These are phyloP conservation scores for Dictyostelium capitatum DNA, from an alignment of 78 protist genomes.

Conservation along the genomic window DNA sequence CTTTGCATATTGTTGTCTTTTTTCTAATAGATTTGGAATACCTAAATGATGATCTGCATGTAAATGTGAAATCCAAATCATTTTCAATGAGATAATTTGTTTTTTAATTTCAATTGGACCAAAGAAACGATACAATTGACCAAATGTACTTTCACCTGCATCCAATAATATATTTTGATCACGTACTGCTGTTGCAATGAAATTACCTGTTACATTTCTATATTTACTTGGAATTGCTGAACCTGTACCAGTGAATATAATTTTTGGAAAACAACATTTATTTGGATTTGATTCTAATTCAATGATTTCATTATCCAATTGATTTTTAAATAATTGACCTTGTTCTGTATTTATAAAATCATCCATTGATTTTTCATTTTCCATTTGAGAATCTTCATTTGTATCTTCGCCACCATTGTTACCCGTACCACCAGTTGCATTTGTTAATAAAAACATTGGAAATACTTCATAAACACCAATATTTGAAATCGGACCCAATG, in stretches of 20 bases:
- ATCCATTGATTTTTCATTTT: not conserved
- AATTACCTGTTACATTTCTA: slow-evolving; percentile 90
- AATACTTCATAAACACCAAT: slow-evolving; percentile 22
- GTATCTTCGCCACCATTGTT: not conserved
- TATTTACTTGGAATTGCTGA: slow-evolving; percentile 93
- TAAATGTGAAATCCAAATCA: slow-evolving; percentile 95
- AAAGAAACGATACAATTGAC: slow-evolving; percentile 88
- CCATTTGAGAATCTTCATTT: not conserved
- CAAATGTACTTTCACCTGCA: slow-evolving; percentile 96
- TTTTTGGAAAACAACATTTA: slow-evolving; percentile 21
- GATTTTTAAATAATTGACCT: not conserved
- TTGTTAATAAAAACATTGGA: not conserved
- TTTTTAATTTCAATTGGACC: slow-evolving; percentile 72
- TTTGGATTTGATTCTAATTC: not conserved
- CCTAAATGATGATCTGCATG: slow-evolving; percentile 99
- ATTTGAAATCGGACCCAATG: slow-evolving; percentile 21
- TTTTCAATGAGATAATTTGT: slow-evolving; percentile 2
- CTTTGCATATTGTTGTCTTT: slow-evolving; percentile 18
- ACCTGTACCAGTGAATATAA: slow-evolving; percentile 97
- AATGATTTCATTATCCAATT: not conserved
- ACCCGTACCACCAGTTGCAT: not conserved
- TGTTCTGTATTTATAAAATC: slow-evolving; percentile 9
- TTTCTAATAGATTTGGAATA: slow-evolving; percentile 44
- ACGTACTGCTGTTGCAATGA: not conserved
- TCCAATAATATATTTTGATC: slow-evolving; percentile 85